These are phyloP conservation scores for Leishmania aethiopica DNA, from an alignment of 208 protist species.

Conservation along the genomic window DNA sequence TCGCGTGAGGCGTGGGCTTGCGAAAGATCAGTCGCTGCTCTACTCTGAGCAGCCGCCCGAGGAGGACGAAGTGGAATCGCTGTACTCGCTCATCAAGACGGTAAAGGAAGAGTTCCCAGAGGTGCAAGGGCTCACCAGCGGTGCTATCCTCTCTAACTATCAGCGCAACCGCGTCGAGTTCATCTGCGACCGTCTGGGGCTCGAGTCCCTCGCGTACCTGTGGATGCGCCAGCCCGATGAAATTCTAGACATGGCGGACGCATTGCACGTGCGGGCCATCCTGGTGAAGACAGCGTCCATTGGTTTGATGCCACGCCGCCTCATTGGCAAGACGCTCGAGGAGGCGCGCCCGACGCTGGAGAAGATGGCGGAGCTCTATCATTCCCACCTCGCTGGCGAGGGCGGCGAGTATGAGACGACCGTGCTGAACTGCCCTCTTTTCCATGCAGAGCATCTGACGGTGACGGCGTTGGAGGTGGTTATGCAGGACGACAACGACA, in stretches of 20 bases:
- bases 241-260: constrained; percentile 95
- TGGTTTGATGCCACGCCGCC: constrained; percentile 83
- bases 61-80: constrained; percentile 98
- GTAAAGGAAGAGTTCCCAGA: constrained; percentile 91
- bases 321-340: constrained; percentile 91
- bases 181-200: constrained; percentile 94
- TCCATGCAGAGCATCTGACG: constrained; percentile 34
- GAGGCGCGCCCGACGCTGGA: constrained; percentile 69
- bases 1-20: constrained; percentile 67
- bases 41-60: constrained; percentile 70
- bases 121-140: constrained; percentile 94
- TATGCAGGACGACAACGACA: constrained; percentile 85
- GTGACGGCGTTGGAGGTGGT: constrained; percentile 49
- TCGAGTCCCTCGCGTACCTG: constrained; percentile 95
- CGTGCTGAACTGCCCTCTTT: constrained; percentile 97
- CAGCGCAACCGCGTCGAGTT: constrained; percentile 98
- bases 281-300: constrained; percentile 97
- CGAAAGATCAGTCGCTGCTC: constrained; percentile 72
- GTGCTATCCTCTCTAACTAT: constrained; percentile 98
- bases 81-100: constrained; percentile 90
- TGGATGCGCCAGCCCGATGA: constrained; percentile 94
- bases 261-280: constrained; percentile 84
- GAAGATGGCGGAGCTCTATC: constrained; percentile 58
- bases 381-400: constrained; percentile 97
- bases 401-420: constrained; percentile 99